Base-by-base conservation (phyloP, 495 filamentous ascomycete species). In the Massariosphaeria phaeospora region DNA sequence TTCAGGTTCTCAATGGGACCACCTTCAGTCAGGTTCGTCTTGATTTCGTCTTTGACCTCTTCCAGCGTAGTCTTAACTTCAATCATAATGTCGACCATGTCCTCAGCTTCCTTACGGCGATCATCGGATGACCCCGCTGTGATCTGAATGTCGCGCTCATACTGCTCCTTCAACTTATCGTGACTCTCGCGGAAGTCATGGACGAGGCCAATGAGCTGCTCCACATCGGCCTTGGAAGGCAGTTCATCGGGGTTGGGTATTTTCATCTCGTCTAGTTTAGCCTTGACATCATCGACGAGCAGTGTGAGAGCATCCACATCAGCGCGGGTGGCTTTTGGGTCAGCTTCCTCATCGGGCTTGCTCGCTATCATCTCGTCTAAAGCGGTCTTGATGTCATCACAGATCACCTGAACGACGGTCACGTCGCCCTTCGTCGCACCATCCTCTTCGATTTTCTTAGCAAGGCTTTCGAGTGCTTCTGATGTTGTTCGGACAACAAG, bases 111-210 rank as follows among this genome's bases (percentile, higher is more conserved):
- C 23, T 76, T 69, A 58, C 81, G 84, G 27, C 89, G 84, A 35
- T 89, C 84, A 53, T 94, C 88, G 17, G 95, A 82, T 0, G 82
- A 80, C 67, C 89, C 85, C 8, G 83, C 79, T n/a, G 83, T 88
- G 24, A 83, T 70, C 20, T 87, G 85, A 38, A 83, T 82, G 51
- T 87, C 82, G 0, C 75, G 70, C 30, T 85, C 81, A 27, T 85
- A 77, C 45, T 79, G 79, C 23, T 85, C 83, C 51, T 79, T 79
- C 49, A 71, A 31, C 59, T 67, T 67, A 46, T 71, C 65, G 39
- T 72, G 69, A 39, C 67, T 71, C 15, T 72, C 67, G 11, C 68
- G 68, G 75, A 90, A 81, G 46, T 88, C 81, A 55, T 76, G 77
- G 18, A 94, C 76, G 23, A 88, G 70, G 13, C 79, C 81, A 42